A percentile compares a stretch with the other conserved stretches of the same genome.
phyloP scores from a whole-genome alignment of 495 filamentous ascomycete genomes.

The Xylaria intraflava region DNA sequence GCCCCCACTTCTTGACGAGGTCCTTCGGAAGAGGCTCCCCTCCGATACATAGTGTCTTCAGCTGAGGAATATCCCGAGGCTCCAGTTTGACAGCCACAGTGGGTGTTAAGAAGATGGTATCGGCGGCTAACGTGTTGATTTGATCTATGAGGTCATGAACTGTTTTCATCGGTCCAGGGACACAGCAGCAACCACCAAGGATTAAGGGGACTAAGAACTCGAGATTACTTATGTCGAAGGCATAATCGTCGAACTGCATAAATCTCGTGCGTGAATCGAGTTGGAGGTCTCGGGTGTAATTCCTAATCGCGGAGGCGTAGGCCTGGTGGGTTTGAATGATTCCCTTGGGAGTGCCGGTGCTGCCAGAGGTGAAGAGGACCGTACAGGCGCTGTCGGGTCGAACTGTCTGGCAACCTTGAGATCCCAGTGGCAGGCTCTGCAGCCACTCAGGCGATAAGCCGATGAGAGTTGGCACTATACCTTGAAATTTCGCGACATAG shows the following conservation, averaged over 20 bases:
- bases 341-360: conserved; percentile 41
- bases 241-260: conserved; percentile 43
- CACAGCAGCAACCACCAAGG: conserved; percentile 40
- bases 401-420: not conserved
- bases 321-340: conserved; percentile 30
- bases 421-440: not conserved
- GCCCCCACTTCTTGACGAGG: conserved; percentile 5
- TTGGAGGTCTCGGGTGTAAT: conserved; percentile 30
- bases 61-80: conserved; percentile 35
- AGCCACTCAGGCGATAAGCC: conserved; percentile 5
- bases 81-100: conserved; percentile 21
- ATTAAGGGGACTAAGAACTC: conserved; percentile 38
- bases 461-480: conserved; percentile 7
- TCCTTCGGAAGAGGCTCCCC: conserved; percentile 24
- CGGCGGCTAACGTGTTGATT: conserved; percentile 32
- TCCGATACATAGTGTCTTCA: conserved; percentile 41
- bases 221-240: conserved; percentile 36
- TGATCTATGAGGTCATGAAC: conserved; percentile 23
- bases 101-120: conserved; percentile 34
- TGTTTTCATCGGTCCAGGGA: conserved; percentile 30
- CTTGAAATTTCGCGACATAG: conserved; percentile 1
- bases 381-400: conserved; percentile 18
- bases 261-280: conserved; percentile 31
- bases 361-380: conserved; percentile 41
- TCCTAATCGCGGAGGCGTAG: conserved; percentile 23